Base-by-base conservation (phyloP, 1,284 basidiomycete genomes). In the Trichosporon sp. region DNA sequence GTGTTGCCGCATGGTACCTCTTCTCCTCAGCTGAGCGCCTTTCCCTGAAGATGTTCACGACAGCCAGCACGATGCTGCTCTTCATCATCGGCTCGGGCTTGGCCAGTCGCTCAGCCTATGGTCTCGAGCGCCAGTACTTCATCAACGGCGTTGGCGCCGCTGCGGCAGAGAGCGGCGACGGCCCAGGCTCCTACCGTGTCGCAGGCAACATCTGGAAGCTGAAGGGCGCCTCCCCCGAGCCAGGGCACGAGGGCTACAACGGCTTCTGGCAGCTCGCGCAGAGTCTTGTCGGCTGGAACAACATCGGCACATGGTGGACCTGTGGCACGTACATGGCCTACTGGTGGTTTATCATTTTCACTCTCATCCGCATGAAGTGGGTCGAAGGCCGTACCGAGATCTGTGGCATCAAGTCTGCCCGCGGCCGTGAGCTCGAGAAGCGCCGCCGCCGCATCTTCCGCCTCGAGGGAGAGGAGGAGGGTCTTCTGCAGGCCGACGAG, bases 31-130 rank as follows among this genome's bases (percentile, higher is more conserved):
- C 69, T n/a, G 69, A 72, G 19, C 58, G 65, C 3, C 57, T 73
- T 34, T 65, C 88, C 1, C 80, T 93, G 32, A 86, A 84, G 14
- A 80, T 89, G 64, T 93, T 93, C 85, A 84, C 93, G 59, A 81
- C 92, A 68, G 82, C 86, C 63, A 93, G 92, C 83, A 92, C 92
- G 54, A 88, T 90, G 81, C 82, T 95, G 65, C 81, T 95, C 32
- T 85, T 95, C 64, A 85, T 95, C 71, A 91, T 95, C 76, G 92
- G 92, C 31, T 87, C 92, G 0, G 92, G 92, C 2, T 84, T 95
- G 16, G 92, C 93, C 80, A 88, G 87, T 66, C 87, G 85, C 75
- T 82, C 88, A 4, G 82, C 90, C 16, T 86, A 86, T 72, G 76
- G 83, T 11, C 89, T 92, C 77, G 81, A 94, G 76, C 72, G 80